phyloP scores from a whole-genome alignment of 2,329 filamentous ascomycete species.

The Fusarium buharicum region DNA sequence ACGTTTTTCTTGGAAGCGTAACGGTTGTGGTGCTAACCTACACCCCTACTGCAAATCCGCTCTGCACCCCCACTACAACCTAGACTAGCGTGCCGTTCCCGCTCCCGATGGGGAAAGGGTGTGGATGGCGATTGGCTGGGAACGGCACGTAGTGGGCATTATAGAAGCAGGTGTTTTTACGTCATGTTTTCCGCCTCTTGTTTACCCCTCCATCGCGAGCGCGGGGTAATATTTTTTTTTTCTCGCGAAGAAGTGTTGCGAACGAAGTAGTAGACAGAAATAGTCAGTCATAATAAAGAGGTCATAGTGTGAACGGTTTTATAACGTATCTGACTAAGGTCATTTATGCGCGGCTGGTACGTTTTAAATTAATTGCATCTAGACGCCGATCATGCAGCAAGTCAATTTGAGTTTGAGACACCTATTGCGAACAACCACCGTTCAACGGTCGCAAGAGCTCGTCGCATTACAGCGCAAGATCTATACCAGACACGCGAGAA shows the following conservation, averaged over 20 bases:
- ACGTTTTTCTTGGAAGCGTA: neutral
- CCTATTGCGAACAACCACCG: neutral
- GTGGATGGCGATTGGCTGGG: conserved; percentile 34
- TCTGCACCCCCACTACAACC: conserved; percentile 21
- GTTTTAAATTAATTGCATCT: neutral
- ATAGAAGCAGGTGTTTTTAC: conserved; percentile 35
- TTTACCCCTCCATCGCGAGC: conserved; percentile 37
- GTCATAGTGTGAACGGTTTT: neutral
- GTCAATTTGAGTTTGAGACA: no score
- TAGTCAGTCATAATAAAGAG: neutral
- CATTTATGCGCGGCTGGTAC: neutral
- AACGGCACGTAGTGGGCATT: neutral
- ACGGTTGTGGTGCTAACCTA: conserved; percentile 23
- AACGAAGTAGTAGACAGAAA: conserved; percentile 17
- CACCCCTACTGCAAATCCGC: conserved; percentile 35
- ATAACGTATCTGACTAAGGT: no score
- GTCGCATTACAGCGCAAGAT: neutral
- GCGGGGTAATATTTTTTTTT: conserved; percentile 35
- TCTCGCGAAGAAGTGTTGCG: neutral
- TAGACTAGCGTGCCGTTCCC: conserved; percentile 40
- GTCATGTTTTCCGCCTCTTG: conserved; percentile 31
- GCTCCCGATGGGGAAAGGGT: conserved; percentile 33
- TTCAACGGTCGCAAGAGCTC: neutral
- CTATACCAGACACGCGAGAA: neutral
- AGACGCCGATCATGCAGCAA: neutral